Percentiles rank a stretch among this genome's conserved stretches.
These are phyloP conservation scores for Lathyrus tuberosus DNA, from an alignment of 306 rosid species.

Conservation along the genomic window DNA sequence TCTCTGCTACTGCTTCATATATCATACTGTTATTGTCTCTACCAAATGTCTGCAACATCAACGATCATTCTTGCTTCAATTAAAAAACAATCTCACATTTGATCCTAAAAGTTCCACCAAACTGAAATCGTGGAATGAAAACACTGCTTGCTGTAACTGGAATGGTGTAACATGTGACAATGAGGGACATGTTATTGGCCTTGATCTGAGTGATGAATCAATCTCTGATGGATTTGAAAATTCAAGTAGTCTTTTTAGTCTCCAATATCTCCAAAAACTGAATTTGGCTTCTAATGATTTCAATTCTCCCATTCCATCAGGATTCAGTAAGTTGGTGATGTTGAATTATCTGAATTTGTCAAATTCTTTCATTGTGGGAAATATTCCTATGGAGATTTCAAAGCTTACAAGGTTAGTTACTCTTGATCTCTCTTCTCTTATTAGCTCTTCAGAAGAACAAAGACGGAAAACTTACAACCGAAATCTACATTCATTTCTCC, in stretches of 20 bases:
- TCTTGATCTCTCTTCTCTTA: slow-evolving; percentile 30
- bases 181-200: too few relatives aligned
- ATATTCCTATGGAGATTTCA: slow-evolving; percentile 33
- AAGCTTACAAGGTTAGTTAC: slow-evolving; percentile 15
- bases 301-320: slow-evolving; percentile 14
- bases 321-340: slow-evolving; percentile 20
- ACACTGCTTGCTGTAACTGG: too few relatives aligned
- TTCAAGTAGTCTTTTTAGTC: slow-evolving; percentile 38
- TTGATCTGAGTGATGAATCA: too few relatives aligned
- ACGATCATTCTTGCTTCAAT: too few relatives aligned
- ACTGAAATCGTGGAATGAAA: too few relatives aligned
- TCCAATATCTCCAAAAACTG: slow-evolving; percentile 34
- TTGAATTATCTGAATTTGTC: slow-evolving; percentile 35
- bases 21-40: too few relatives aligned
- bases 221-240: background rate
- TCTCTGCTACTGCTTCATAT: background rate
- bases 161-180: too few relatives aligned
- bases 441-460: background rate
- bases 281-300: background rate
- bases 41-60: too few relatives aligned
- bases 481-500: slow-evolving; percentile 24
- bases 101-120: too few relatives aligned
- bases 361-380: background rate
- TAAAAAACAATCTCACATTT: too few relatives aligned
- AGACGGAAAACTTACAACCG: background rate